These are phyloP conservation scores for Alopecurus myosuroides DNA, from an alignment of 176 grass and related monocot genomes.

Conservation along the genomic window DNA sequence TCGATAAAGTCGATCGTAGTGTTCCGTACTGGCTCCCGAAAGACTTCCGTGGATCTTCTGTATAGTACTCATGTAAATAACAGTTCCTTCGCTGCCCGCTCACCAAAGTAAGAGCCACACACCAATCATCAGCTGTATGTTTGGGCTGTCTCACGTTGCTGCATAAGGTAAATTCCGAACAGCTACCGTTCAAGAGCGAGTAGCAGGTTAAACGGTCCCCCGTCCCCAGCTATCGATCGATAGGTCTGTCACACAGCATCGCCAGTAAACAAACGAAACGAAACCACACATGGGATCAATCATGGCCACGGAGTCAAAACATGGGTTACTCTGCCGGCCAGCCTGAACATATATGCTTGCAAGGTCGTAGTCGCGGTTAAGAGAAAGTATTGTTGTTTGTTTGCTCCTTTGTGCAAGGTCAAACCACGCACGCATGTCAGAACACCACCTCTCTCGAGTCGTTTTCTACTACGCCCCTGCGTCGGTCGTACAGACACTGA, in stretches of 20 bases:
- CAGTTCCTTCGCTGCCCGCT: background rate
- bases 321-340: background rate
- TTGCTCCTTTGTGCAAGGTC: background rate
- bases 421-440: constrained; percentile 1
- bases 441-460: background rate
- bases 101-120: background rate
- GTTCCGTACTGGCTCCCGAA: background rate
- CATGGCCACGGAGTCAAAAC: background rate
- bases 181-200: background rate
- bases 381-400: background rate
- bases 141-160: background rate
- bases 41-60: background rate
- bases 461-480: background rate
- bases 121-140: no score
- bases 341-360: background rate
- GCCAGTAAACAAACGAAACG: background rate
- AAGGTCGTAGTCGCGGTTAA: background rate
- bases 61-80: background rate
- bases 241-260: background rate
- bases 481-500: background rate
- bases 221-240: background rate
- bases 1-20: background rate
- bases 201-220: background rate
- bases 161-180: background rate
- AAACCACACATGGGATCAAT: background rate